A percentile compares a stretch with the other conserved stretches of the same genome.
Evolutionary conservation across 345 rosid genomes (phyloP).

Genomic region (Gossypium australe): DNA sequence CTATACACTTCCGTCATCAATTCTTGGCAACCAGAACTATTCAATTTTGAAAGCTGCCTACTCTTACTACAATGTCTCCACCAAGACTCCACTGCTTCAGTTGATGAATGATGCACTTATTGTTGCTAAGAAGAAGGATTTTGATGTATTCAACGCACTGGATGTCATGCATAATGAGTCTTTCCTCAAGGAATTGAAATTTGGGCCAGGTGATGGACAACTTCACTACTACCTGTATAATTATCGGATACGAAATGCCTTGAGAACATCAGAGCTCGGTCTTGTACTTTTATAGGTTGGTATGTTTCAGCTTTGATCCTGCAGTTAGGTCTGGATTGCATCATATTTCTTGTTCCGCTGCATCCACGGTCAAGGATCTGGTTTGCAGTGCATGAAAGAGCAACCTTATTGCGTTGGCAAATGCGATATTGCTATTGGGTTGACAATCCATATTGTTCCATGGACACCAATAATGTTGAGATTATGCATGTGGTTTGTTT

Average conservation of each 20-base stretch:
- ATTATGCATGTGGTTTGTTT: background rate
- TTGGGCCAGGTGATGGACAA: conserved; percentile 92
- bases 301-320: background rate
- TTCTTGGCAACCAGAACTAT: conserved; percentile 80
- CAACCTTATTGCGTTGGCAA: background rate
- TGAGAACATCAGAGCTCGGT: conserved; percentile 74
- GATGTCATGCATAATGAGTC: conserved; percentile 87
- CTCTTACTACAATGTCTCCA: conserved; percentile 81
- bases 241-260: conserved; percentile 47
- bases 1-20: conserved; percentile 83
- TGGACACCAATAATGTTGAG: background rate
- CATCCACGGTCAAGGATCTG: conserved; percentile 8
- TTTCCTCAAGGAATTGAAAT: conserved; percentile 82
- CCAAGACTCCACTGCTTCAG: conserved; percentile 83
- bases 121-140: conserved; percentile 73
- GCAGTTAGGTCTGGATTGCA: conserved; percentile 8
- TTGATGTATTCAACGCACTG: conserved; percentile 84
- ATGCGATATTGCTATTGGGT: background rate
- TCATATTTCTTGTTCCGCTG: background rate
- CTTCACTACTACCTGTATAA: conserved; percentile 89
- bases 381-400: conserved; percentile 5
- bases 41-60: conserved; percentile 82
- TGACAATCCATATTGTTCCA: background rate
- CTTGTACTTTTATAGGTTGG: conserved; percentile 64
- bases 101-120: conserved; percentile 85